Conservation (phyloP, 129 eudicot species). For the Ambrosia artemisiifolia region DNA sequence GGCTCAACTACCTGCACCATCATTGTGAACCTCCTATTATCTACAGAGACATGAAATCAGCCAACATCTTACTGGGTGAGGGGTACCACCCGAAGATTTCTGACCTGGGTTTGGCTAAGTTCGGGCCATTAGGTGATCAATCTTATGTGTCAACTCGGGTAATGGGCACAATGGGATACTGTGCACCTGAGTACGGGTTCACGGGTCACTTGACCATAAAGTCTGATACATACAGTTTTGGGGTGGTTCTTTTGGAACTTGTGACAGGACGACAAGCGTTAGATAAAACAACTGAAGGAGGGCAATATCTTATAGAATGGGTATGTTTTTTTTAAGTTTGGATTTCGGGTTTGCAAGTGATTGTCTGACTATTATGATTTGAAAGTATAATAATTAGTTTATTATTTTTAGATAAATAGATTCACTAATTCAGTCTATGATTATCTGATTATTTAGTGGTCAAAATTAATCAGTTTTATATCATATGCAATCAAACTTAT, state of each 20-base stretch:
- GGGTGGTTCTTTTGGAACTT: conserved; percentile 37
- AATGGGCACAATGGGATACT: conserved; percentile 43
- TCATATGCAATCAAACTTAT: no score
- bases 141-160: conserved; percentile 32
- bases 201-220: conserved; percentile 34
- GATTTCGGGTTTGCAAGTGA: not conserved
- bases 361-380: not conserved
- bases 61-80: conserved; percentile 36
- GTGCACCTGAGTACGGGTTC: conserved; percentile 36
- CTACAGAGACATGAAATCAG: conserved; percentile 34
- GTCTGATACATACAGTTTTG: conserved; percentile 37
- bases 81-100: conserved; percentile 40
- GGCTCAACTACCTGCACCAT: conserved; percentile 30
- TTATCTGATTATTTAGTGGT: no score
- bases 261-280: conserved; percentile 31
- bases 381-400: not conserved
- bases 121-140: conserved; percentile 34
- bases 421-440: no score
- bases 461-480: no score
- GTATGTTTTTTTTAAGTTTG: conserved; percentile 8
- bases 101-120: conserved; percentile 31
- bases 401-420: not conserved
- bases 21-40: conserved; percentile 29
- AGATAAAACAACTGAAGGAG: conserved; percentile 27
- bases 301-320: conserved; percentile 34